Evolutionary conservation across 2,329 filamentous ascomycete genomes (phyloP), one percentile per base, ranked within the genome.

Genomic region (Fusarium verticillioides): DNA sequence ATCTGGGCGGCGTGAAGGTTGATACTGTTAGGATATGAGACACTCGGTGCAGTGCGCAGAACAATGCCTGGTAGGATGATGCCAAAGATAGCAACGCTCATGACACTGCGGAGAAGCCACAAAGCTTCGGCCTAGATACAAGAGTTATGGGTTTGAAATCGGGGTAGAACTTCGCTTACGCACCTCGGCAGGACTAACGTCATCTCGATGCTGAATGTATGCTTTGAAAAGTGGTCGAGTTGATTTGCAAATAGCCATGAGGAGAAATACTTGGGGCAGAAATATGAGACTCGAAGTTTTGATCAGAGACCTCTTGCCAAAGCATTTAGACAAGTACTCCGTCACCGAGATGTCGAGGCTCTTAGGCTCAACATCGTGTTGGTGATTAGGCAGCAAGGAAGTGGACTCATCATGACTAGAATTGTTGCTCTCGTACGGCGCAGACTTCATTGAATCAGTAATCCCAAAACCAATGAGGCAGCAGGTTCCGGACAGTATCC

Each of bases 181-280:
- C 7, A 58, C 54, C 39, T 58, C 28, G 12, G n/a, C 36, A 28
- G 54, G 30, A 4, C 23, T 47, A 21, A 34, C n/a, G 16, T 26
- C 12, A 15, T 58, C 54, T 36, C 40, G 34, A 16, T 58, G 40
- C 28, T 58, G 54, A 7, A 58, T 36, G 15, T 58, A 47, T 19
- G n/a, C 26, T 58, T 46, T 58, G 54, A 58, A 58, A 36, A 58
- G 40, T 13, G 54, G 54, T 19, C 54, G 54, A 28, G 54, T 58
- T 21, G 54, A 58, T 34, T 58, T 58, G 4, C 54, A 58, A 18
- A 58, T 36, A 36, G 40, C 54, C 40, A 58, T 58, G n/a, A 58
- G 18, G 30, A 47, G 47, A 26, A 58, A 0, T 0, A 28, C 23
- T 10, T 9, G 18, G 7, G 40, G 54, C 6, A 58, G 30, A 6